Base-by-base conservation (phyloP, 129 eudicot species). In the Silybum marianum region DNA sequence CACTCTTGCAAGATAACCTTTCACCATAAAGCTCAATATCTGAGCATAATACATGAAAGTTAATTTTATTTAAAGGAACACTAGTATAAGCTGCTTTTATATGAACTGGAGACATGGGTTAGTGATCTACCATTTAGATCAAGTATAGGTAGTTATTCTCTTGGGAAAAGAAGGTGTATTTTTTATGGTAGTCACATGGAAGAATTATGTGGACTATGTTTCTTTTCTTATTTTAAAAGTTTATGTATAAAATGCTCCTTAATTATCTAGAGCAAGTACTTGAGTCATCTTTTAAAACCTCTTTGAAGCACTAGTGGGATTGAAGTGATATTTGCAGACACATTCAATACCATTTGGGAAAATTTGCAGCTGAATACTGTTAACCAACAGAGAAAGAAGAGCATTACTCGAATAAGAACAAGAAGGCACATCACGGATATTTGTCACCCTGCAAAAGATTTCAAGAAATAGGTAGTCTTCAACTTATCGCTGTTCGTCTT, bases 1-100 rank as follows among this genome's bases (percentile, higher is more conserved):
- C 93, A 16, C 89, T 93, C 74, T 80, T 93, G 87, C 87, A 78
- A 73, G 79, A 72, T 51, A 39, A 81, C 16, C 65, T 54, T 38
- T 80, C 70, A 1, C 60, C 54, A 54, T 58, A 69, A 83, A 26
- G 30, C 11, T 75, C 60, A 21, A 65, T 75, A 21, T 48, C 79
- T 75, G 26, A 24, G 21, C 9, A 23, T 40, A 24, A 36, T 40
- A 21, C n/a, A 28, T 68, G 30, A 65, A 65, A 65, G 69, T 65
- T 63, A 23, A 23, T 23, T 63, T 63, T 21, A 8, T 70, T 70
- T n/a, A 12, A 48, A 23, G n/a, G 39, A 44, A 74, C 21, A 46
- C 13, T 58, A 60, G 18, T 22, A 24, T 9, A 51, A 75, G 69
- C 7, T 48, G 69, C 30, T 19, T 22, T 23, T 36, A 25, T 28